Evolutionary conservation across 164 flowering plant species (phyloP), one percentile per base, ranked within the genome.

Genomic region (Chimonanthus praecox): DNA sequence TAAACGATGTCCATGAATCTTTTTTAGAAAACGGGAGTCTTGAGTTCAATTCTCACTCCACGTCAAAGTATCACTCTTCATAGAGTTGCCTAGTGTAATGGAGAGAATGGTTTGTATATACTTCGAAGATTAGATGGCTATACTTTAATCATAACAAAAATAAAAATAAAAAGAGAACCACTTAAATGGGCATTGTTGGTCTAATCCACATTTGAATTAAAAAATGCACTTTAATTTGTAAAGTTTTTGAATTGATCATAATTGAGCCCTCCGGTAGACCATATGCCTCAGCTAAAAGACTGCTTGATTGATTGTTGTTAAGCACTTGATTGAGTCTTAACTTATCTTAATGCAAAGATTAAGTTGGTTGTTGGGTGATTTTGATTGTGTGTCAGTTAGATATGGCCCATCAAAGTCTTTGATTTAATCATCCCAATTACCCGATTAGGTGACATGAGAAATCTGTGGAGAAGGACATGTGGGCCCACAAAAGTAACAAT

Each of bases 141-240:
- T 0, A 33, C 33, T 0, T 33, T 33, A 33, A 4, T 2, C 0
- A 4, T 11, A 0, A 0, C 4, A 15, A 11, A 51, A 54, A 10
- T 2, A 13, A 13, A 54, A 3, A 20, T 20, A 20, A 20, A 20
- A 20, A 20, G 21, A 20, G 21, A 20, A 9, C 15, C 3, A 13
- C n/a, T 54, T 13, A 2, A 13, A 0, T 13, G 16, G 0, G 16
- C 9, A 11, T 54, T 3, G 11, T 8, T 10, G 3, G 4, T 4
- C 4, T 6, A 11, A 54, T 3, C 11, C 2, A 11, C 16, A 54
- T 10, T 54, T 13, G 5, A 54, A 54, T 54, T 54, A 54, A 54
- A 10, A 54, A 10, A 6, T 51, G 58, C 4, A 51, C 13, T 51
- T 2, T 54, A 13, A 4, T 5, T 54, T 54, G 16, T n/a, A 54